Percentiles rank a stretch among this genome's conserved stretches.
Evolutionary conservation across 306 rosid genomes (phyloP).

Genomic region (Herpetospermum pedunculosum): DNA sequence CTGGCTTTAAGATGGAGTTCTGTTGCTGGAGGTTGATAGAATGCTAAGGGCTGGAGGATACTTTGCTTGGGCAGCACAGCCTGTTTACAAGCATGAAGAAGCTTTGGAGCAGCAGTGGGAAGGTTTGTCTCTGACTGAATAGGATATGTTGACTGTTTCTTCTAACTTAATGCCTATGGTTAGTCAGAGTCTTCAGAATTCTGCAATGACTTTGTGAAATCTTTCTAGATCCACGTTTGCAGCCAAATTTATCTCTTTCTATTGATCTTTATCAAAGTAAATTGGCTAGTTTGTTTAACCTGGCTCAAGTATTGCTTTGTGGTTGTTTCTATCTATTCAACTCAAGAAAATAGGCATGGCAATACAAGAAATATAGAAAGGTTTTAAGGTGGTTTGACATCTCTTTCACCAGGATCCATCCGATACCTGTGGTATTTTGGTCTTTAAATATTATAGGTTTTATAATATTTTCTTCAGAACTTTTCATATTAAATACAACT

Average conservation of each 20-base stretch:
- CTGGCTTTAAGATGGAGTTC: conserved; percentile 74
- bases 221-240: not conserved
- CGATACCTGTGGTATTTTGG: not conserved
- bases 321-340: not conserved
- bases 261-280: not conserved
- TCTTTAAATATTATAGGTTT: not conserved
- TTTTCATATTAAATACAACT: not conserved
- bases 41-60: conserved; percentile 92
- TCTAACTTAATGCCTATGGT: not conserved
- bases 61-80: conserved; percentile 99
- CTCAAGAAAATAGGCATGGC: not conserved
- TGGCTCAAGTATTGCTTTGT: not conserved
- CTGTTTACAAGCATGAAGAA: conserved; percentile 93
- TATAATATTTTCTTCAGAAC: not conserved
- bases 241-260: not conserved
- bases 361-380: not conserved
- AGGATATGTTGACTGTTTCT: not conserved
- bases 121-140: conserved; percentile 28
- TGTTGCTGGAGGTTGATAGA: conserved; percentile 89
- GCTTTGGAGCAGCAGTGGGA: conserved; percentile 87
- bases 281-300: not conserved
- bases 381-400: not conserved
- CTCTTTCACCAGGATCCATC: not conserved
- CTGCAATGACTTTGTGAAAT: not conserved
- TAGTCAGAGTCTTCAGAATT: not conserved